Conservation (phyloP, 371 early-diverging fungal species). For the Gilbertella persicaria region DNA sequence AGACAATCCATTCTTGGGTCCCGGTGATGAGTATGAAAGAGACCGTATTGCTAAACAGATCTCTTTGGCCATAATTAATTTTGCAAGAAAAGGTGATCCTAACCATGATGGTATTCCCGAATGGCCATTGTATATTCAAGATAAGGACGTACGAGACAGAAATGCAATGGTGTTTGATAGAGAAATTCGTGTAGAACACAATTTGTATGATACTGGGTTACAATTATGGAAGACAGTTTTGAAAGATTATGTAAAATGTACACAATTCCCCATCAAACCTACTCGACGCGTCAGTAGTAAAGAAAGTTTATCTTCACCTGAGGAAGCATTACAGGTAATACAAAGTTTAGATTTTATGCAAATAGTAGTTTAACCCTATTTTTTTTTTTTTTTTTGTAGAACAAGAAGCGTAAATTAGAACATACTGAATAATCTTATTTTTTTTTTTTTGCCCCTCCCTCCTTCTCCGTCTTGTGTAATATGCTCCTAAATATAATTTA, state of each 20-base stretch:
- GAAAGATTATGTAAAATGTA: conserved; percentile 30
- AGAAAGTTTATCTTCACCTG: conserved; percentile 5
- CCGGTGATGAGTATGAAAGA: conserved; percentile 35
- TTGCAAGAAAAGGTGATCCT: conserved; percentile 27
- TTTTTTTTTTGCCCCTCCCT: too few relatives aligned
- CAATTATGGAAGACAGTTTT: conserved; percentile 30
- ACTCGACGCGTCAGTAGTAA: too few relatives aligned
- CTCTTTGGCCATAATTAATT: conserved; percentile 25
- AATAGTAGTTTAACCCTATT: neutral
- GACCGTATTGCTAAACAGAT: conserved; percentile 39
- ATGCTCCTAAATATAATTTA: too few relatives aligned
- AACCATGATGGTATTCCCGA: conserved; percentile 35
- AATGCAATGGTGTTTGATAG: conserved; percentile 31
- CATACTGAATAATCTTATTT: too few relatives aligned
- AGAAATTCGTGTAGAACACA: conserved; percentile 24
- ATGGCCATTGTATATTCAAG: conserved; percentile 27
- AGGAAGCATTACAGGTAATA: conserved; percentile 7
- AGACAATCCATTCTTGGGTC: conserved; percentile 37
- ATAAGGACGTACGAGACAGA: conserved; percentile 10
- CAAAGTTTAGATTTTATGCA: neutral
- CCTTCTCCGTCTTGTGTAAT: too few relatives aligned
- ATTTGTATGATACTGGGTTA: conserved; percentile 26
- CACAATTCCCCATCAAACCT: conserved; percentile 23
- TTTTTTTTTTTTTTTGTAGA: conserved; percentile 1
- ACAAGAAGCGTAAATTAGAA: conserved; percentile 4